These are phyloP conservation scores for Calonectria crousiana DNA, from an alignment of 2,329 filamentous ascomycete species.

Conservation along the genomic window DNA sequence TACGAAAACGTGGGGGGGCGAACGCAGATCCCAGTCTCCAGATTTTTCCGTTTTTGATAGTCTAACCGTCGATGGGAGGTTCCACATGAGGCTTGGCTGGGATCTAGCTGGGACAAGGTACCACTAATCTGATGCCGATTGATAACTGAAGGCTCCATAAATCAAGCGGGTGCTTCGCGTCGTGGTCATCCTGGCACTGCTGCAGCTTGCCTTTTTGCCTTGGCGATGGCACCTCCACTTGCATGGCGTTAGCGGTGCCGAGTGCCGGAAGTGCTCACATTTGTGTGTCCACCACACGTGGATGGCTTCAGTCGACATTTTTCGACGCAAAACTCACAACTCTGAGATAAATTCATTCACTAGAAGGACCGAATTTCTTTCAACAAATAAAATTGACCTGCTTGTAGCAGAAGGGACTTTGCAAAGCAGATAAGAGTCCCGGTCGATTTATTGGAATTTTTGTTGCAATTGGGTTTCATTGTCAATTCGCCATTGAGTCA, in stretches of 20 bases:
- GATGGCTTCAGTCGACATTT: neutral
- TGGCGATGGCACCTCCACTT: neutral
- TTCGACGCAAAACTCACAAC: neutral
- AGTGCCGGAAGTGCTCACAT: neutral
- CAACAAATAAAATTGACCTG: no score
- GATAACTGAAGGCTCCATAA: constrained; percentile 1
- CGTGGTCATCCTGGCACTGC: neutral
- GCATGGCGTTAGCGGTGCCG: neutral
- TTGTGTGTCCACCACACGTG: neutral
- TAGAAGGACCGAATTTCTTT: no score
- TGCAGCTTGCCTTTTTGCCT: neutral
- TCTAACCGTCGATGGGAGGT: neutral
- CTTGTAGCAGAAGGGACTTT: neutral
- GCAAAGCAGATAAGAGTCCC: neutral
- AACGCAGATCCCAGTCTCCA: neutral
- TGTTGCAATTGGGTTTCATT: neutral
- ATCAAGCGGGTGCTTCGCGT: neutral
- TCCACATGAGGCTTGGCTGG: neutral
- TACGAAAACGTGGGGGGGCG: neutral
- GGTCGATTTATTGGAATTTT: neutral
- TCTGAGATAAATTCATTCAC: neutral
- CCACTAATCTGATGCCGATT: constrained; percentile 10
- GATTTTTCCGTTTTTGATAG: neutral
- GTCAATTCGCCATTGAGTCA: neutral
- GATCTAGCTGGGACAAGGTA: neutral